Conservation (phyloP, 257 asterid species). For the Fraxinus anomala region DNA sequence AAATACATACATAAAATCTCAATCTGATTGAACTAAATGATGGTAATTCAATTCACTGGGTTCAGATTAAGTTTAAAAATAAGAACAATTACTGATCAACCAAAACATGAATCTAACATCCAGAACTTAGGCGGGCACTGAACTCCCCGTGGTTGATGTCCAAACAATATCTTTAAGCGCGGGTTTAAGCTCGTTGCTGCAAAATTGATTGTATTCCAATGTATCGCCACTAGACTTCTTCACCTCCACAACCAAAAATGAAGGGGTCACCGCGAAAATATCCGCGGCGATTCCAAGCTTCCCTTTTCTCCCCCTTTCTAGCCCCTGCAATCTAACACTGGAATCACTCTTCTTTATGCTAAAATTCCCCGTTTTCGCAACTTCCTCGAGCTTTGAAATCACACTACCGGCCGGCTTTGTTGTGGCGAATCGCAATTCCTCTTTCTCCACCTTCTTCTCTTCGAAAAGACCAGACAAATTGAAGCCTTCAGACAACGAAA, state of each 20-base stretch:
- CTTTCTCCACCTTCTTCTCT: constrained; percentile 49
- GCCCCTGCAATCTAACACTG: constrained; percentile 60
- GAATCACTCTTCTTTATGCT: constrained; percentile 64
- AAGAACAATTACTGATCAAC: neutral
- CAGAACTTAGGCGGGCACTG: constrained; percentile 27
- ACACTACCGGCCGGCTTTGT: constrained; percentile 61
- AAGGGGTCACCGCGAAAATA: constrained; percentile 53
- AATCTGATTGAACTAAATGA: neutral
- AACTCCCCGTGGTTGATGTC: constrained; percentile 47
- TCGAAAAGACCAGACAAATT: constrained; percentile 62
- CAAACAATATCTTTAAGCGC: constrained; percentile 68
- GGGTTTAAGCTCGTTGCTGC: constrained; percentile 68
- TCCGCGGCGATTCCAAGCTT: constrained; percentile 68
- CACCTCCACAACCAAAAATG: constrained; percentile 73
- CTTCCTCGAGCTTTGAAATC: constrained; percentile 69
- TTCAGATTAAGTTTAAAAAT: neutral
- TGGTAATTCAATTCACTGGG: constrained; percentile 13
- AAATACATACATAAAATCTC: neutral
- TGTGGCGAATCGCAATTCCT: constrained; percentile 64
- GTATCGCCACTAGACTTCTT: constrained; percentile 73
- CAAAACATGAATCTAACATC: neutral
- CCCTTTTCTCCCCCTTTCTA: constrained; percentile 69
- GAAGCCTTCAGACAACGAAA: constrained; percentile 62
- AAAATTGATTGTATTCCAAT: constrained; percentile 65
- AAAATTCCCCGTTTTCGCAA: constrained; percentile 60